Base-by-base conservation (phyloP, 345 rosid genomes). In the Rhodomyrtus tomentosa region DNA sequence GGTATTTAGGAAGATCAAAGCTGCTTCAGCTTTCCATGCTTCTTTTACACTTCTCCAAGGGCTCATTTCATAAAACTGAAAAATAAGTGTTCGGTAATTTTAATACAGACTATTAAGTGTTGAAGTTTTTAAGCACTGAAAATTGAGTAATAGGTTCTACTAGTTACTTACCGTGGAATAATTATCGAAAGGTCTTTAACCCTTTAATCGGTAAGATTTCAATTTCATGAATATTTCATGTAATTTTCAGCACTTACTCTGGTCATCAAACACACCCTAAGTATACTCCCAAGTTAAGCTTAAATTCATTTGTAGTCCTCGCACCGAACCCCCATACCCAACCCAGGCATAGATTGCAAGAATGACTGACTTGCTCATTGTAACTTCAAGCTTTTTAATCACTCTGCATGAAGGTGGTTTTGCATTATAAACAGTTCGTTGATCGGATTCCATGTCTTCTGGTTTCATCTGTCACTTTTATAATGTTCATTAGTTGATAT, bases 1-100 rank as follows among this genome's bases (percentile, higher is more conserved):
- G 98, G 99, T 97, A 89, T 88, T 50, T 76, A 51, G 42, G 82
- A 82, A 27, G 81, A 79, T 38, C 58, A 50, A 20, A 50, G 38
- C 5, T 48, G 20, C 50, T 48, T 74, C 25, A 62, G 45, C 32
- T 72, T 83, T 76, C 45, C 74, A 36, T 54, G 12, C 56, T 49
- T 84, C 22, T 0, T 72, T 82, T 83, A 25, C 51, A 58, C 20
- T 29, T 52, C 25, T 82, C 10, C 83, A 4, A n/a, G 21, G 55
- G 55, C 55, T 52, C 22, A 5, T 52, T 52, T 5, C 22, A 18
- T 16, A 52, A 52, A 52, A 7, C 6, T n/a, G 72, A 52, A 53
- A 21, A 32, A 12, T 55, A 54, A 54, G 24, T 16, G 11, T 52
- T 18, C 18, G 55, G 21, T 52, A 52, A 52, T 16, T 52, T 52